A percentile compares a stretch with the other conserved stretches of the same genome.
Conservation (phyloP, 2,329 filamentous ascomycete genomes). For the Fusarium sp. region DNA sequence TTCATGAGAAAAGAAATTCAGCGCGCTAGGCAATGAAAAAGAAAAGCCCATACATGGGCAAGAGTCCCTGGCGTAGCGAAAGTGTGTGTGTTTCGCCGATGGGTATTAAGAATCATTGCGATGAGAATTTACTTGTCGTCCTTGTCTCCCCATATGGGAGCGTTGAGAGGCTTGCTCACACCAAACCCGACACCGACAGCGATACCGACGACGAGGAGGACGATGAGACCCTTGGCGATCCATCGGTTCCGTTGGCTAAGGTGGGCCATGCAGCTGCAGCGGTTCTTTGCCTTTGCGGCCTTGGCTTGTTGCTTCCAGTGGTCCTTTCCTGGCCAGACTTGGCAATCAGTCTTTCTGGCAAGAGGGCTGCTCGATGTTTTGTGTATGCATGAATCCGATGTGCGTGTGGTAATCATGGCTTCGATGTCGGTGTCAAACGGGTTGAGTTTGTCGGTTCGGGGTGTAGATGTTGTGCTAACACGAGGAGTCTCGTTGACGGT, state of each 20-base stretch:
- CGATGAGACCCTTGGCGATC: conserved; percentile 59
- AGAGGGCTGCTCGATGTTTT: conserved; percentile 49
- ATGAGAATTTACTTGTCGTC: conserved; percentile 34
- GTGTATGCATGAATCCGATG: conserved; percentile 49
- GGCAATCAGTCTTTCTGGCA: conserved; percentile 61
- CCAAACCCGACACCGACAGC: conserved; percentile 71
- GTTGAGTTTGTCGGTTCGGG: conserved; percentile 60
- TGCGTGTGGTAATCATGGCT: conserved; percentile 59
- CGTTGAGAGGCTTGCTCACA: conserved; percentile 71
- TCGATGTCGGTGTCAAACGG: conserved; percentile 72
- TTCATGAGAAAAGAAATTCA: conserved; percentile 45
- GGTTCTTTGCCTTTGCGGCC: conserved; percentile 65
- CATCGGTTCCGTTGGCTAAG: conserved; percentile 69
- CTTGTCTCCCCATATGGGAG: conserved; percentile 67
- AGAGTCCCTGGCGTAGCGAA: conserved; percentile 24
- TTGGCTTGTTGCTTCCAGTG: conserved; percentile 72
- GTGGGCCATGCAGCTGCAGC: conserved; percentile 65
- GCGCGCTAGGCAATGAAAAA: conserved; percentile 41
- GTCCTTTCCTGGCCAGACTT: conserved; percentile 71
- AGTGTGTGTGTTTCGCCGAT: neutral
- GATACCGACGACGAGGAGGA: conserved; percentile 65
- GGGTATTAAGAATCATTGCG: conserved; percentile 40
- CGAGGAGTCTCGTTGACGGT: conserved; percentile 46
- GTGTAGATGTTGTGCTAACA: conserved; percentile 59
- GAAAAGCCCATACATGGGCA: conserved; percentile 17